Base-by-base conservation (phyloP, 768 basidiomycete genomes). In the Mycena belliarum region DNA sequence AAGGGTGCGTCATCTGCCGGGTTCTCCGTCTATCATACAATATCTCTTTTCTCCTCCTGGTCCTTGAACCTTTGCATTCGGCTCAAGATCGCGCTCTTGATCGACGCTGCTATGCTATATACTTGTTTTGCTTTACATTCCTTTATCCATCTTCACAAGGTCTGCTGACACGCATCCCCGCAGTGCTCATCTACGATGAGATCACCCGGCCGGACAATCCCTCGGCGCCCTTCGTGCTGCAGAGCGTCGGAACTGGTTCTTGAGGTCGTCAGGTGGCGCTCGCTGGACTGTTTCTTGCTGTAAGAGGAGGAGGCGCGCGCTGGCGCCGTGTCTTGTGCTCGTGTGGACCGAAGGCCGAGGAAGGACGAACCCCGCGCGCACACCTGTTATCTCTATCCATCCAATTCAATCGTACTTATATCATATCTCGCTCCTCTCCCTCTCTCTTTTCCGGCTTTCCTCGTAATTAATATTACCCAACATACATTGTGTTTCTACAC, bases 131-230 rank as follows among this genome's bases (percentile, higher is more conserved):
- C 12, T 32, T 12, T 32, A 6, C 29, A 32, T 32, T 32, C 29
- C 29, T 32, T 32, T 6, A 12, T 32, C 29, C 29, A 12, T 32
- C 29, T 41, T 9, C 4, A 41, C 20, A 11, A n/a, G n/a, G 29
- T 25, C 7, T 28, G 18, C 38, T 38, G 26, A 41, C 20, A 28
- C 15, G n/a, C n/a, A n/a, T 21, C 33, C 20, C 16, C 33, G 18
- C 55, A 79, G 78, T 78, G 37, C 68, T 81, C 43, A 83, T 84
- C 65, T 83, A 82, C 66, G 72, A 76, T 42, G 82, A 84, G 65
- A 78, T 83, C 29, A 79, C 75, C 40, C 68, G 76, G 41, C 70
- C 71, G 9, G 65, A 69, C 49, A 62, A 64, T 33, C 61, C 61
- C 24, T 43, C 57, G 4, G 43, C 55, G 29, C 68, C 65, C 29